Conservation (phyloP, 768 basidiomycete species). For the Phanerochaete carnosa region DNA sequence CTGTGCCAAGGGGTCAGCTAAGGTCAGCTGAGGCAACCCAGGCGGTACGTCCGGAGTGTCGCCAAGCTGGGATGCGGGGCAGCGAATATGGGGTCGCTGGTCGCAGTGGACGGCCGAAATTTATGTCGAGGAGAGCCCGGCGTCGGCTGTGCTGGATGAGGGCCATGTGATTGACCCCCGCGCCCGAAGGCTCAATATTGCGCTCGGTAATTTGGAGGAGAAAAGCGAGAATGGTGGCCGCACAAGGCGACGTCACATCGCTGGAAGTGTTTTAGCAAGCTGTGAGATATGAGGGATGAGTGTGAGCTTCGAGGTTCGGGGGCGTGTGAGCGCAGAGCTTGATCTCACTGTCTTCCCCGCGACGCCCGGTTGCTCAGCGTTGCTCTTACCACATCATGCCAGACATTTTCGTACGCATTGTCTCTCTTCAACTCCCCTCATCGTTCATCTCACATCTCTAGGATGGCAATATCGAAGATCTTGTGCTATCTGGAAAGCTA, state of each 20-base stretch:
- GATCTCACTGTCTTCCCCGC: background rate
- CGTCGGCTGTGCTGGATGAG: background rate
- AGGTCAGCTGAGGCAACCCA: background rate
- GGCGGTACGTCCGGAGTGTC: background rate
- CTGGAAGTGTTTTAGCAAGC: background rate
- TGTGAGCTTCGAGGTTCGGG: background rate
- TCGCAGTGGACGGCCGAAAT: background rate
- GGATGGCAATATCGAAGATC: constrained; percentile 56
- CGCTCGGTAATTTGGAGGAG: background rate
- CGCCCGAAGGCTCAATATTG: background rate
- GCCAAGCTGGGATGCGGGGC: background rate
- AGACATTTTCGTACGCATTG: constrained; percentile 1
- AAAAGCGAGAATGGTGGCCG: background rate
- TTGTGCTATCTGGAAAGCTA: constrained; percentile 75
- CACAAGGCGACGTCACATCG: background rate
- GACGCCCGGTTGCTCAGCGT: background rate
- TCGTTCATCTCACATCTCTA: background rate
- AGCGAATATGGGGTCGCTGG: background rate
- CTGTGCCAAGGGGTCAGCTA: background rate
- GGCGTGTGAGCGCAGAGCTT: background rate
- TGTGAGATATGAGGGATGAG: background rate
- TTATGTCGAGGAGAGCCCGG: background rate
- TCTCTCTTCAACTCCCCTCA: constrained; percentile 1
- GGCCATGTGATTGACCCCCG: background rate
- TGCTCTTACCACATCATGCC: background rate